phyloP scores from a whole-genome alignment of 495 filamentous ascomycete genomes.

The Talaromyces proteolyticus region DNA sequence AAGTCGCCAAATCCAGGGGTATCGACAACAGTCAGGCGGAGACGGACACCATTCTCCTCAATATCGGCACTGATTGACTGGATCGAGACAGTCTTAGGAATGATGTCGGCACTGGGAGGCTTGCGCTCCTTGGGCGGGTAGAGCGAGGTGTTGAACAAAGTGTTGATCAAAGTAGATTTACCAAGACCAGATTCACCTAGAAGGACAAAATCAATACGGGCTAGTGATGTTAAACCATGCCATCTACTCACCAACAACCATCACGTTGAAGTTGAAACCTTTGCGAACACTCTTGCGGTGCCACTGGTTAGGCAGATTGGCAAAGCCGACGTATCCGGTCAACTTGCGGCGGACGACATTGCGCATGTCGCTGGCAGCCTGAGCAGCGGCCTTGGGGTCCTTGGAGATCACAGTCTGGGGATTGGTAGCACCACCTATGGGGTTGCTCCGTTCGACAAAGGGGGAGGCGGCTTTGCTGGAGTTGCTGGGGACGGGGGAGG shows the following conservation, averaged over 20 bases:
- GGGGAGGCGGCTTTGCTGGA: slow-evolving; percentile 52
- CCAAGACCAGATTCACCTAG: slow-evolving; percentile 97
- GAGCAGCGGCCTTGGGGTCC: slow-evolving; percentile 76
- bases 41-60: slow-evolving; percentile 96
- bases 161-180: slow-evolving; percentile 99
- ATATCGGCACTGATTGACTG: slow-evolving; percentile 98
- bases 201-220: neutral
- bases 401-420: slow-evolving; percentile 69
- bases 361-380: slow-evolving; percentile 78
- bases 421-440: slow-evolving; percentile 49
- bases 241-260: slow-evolving; percentile 87
- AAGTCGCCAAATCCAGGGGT: slow-evolving; percentile 98
- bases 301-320: slow-evolving; percentile 99
- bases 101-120: slow-evolving; percentile 92
- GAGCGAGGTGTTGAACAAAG: slow-evolving; percentile 97
- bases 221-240: neutral
- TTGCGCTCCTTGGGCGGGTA: slow-evolving; percentile 98
- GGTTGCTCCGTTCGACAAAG: slow-evolving; percentile 55
- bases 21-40: slow-evolving; percentile 94
- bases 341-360: slow-evolving; percentile 98
- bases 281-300: slow-evolving; percentile 99
- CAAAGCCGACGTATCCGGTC: slow-evolving; percentile 97
- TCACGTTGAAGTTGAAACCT: slow-evolving; percentile 99
- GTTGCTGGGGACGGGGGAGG: slow-evolving; percentile 27
- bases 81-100: slow-evolving; percentile 98